phyloP scores from a whole-genome alignment of 2,329 filamentous ascomycete species.

The Ophiostoma ips region DNA sequence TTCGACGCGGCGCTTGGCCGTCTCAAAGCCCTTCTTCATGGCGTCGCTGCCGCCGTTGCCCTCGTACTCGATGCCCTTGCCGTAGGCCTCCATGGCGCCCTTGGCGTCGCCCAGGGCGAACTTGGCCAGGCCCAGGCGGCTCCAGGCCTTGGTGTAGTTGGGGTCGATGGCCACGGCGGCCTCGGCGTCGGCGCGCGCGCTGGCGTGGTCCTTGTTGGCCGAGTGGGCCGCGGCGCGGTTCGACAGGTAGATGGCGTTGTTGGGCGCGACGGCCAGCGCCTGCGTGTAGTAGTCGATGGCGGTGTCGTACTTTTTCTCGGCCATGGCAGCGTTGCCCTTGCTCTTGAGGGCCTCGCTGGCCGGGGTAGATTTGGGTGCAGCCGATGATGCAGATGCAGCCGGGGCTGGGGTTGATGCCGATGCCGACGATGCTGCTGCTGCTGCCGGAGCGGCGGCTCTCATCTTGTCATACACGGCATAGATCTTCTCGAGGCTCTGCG shows the following conservation, averaged over 20 bases:
- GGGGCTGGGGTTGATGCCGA: slow-evolving; percentile 18
- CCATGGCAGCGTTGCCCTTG: slow-evolving; percentile 89
- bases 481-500: slow-evolving; percentile 78
- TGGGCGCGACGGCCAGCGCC: slow-evolving; percentile 65
- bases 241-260: slow-evolving; percentile 91
- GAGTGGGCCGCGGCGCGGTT: slow-evolving; percentile 94
- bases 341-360: slow-evolving; percentile 73
- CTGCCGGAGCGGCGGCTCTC: slow-evolving; percentile 27
- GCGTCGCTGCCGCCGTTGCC: slow-evolving; percentile 88
- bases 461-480: slow-evolving; percentile 96
- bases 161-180: slow-evolving; percentile 79
- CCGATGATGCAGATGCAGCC: slow-evolving; percentile 21
- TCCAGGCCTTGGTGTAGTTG: slow-evolving; percentile 95
- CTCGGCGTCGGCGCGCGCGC: slow-evolving; percentile 78
- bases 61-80: slow-evolving; percentile 83
- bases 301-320: slow-evolving; percentile 70
- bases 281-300: slow-evolving; percentile 83
- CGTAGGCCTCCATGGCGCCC: slow-evolving; percentile 89
- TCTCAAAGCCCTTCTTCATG: slow-evolving; percentile 96
- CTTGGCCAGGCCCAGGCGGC: slow-evolving; percentile 74
- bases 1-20: slow-evolving; percentile 73
- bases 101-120: slow-evolving; percentile 85
- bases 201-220: slow-evolving; percentile 68
- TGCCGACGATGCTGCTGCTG: slow-evolving; percentile 9
- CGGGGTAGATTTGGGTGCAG: slow-evolving; percentile 20